Evolutionary conservation across 768 basidiomycete genomes (phyloP).

Genomic region (Pleurotus ostreatus): DNA sequence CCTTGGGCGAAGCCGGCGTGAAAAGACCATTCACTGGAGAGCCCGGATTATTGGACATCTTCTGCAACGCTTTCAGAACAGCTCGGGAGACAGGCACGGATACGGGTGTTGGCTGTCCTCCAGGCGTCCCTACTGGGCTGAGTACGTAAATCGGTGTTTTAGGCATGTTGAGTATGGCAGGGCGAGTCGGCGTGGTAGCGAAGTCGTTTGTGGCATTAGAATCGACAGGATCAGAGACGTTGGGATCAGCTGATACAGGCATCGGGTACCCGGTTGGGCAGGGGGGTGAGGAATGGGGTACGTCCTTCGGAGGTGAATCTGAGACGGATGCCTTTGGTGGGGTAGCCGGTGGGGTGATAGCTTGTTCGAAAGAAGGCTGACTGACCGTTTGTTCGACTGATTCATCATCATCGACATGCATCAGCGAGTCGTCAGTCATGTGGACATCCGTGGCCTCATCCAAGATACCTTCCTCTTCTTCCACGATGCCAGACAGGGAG

Average conservation of each 20-base stretch:
- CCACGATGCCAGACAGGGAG: not conserved
- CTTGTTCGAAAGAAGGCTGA: not conserved
- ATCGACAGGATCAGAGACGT: slow-evolving; percentile 28
- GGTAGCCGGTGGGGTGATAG: not conserved
- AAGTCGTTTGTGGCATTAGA: slow-evolving; percentile 16
- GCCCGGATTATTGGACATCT: slow-evolving; percentile 4
- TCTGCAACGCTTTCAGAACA: slow-evolving; percentile 18
- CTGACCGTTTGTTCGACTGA: not conserved
- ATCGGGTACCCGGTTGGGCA: slow-evolving; percentile 21
- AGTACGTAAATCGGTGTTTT: slow-evolving; percentile 17
- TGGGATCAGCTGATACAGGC: slow-evolving; percentile 38
- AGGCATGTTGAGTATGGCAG: slow-evolving; percentile 17
- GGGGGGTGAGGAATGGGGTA: not conserved
- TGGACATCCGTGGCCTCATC: not conserved
- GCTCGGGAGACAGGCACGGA: slow-evolving; percentile 19
- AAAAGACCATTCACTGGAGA: slow-evolving; percentile 29
- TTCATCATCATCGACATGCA: not conserved
- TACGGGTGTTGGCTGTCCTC: slow-evolving; percentile 14
- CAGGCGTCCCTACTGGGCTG: slow-evolving; percentile 19
- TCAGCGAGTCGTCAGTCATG: not conserved
- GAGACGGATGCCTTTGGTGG: not conserved
- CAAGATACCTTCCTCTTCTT: not conserved
- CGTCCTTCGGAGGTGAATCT: not conserved
- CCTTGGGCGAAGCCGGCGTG: slow-evolving; percentile 23
- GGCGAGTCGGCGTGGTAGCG: slow-evolving; percentile 9